phyloP scores from a whole-genome alignment of 495 filamentous ascomycete species.

The Umbilicaria muhlenbergii region DNA sequence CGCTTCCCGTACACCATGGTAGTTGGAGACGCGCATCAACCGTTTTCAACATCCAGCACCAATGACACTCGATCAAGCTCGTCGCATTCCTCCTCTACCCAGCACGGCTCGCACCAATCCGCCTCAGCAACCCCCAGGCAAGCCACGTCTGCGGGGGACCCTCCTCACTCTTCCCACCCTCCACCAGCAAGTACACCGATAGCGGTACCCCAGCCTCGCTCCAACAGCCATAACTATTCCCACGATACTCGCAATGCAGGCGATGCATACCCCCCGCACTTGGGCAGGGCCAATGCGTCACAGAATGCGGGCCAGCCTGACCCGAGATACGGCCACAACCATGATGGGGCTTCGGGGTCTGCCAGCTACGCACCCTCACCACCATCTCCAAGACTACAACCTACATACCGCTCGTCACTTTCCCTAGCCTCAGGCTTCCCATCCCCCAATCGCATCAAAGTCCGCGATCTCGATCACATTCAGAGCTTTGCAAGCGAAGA shows the following conservation, averaged over 20 bases:
- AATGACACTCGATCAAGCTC: conserved; percentile 27
- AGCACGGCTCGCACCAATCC: conserved; percentile 18
- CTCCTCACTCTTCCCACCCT: conserved; percentile 8
- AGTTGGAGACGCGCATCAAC: conserved; percentile 28
- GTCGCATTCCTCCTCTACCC: conserved; percentile 30
- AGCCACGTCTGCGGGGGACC: neutral
- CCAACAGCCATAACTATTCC: conserved; percentile 6
- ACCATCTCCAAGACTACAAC: conserved; percentile 35
- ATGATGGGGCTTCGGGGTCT: neutral
- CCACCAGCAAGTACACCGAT: conserved; percentile 2
- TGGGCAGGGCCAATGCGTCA: conserved; percentile 7
- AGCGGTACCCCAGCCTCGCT: conserved; percentile 10
- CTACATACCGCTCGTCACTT: conserved; percentile 33
- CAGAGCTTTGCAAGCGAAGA: conserved; percentile 74
- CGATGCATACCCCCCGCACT: neutral
- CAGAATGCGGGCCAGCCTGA: neutral
- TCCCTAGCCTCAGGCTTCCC: conserved; percentile 39
- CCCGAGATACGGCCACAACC: conserved; percentile 3
- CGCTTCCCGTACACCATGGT: conserved; percentile 32
- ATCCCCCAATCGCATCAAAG: conserved; percentile 63
- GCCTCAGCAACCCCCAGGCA: neutral
- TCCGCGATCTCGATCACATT: conserved; percentile 76
- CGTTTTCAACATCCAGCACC: conserved; percentile 20
- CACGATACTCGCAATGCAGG: neutral
- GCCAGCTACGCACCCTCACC: conserved; percentile 21